phyloP scores from a whole-genome alignment of 148 eudicot genomes.

The Fagopyrum esculentum region DNA sequence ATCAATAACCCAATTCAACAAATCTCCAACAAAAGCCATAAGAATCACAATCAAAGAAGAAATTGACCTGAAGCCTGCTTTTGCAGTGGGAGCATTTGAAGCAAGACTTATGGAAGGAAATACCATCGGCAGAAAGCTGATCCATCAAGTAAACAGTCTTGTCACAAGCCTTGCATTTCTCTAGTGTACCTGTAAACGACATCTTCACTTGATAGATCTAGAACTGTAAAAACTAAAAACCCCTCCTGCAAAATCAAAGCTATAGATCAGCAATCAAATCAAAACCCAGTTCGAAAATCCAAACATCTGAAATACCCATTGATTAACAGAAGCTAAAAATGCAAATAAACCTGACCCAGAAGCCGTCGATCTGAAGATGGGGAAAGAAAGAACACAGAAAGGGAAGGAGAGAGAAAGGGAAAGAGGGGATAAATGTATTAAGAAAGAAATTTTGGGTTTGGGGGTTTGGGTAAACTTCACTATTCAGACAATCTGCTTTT shows the following conservation, averaged over 20 bases:
- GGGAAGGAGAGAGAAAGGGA: neutral
- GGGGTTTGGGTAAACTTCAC: neutral
- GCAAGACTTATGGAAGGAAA: conserved; percentile 64
- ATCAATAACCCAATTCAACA: neutral
- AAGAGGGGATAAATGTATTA: neutral
- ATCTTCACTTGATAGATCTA: conserved; percentile 23
- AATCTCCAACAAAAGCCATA: neutral
- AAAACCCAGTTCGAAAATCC: conserved; percentile 4
- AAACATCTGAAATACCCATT: neutral
- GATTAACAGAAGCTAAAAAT: neutral
- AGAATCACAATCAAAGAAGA: neutral
- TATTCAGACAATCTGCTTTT: conserved; percentile 10
- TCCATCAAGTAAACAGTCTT: conserved; percentile 72
- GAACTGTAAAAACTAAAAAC: neutral
- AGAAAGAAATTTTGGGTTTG: neutral
- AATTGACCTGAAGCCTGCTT: conserved; percentile 44
- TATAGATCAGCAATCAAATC: neutral
- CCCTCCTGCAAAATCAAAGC: conserved; percentile 9
- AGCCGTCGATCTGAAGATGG: conserved; percentile 10
- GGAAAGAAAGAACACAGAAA: neutral
- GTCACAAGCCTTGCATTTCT: conserved; percentile 84
- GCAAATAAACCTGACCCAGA: conserved; percentile 4
- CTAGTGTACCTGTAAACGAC: conserved; percentile 60
- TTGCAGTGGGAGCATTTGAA: conserved; percentile 82
- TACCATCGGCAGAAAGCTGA: conserved; percentile 66